phyloP scores from a whole-genome alignment of 352 stramenopile species.

The Phytophthora europaea region DNA sequence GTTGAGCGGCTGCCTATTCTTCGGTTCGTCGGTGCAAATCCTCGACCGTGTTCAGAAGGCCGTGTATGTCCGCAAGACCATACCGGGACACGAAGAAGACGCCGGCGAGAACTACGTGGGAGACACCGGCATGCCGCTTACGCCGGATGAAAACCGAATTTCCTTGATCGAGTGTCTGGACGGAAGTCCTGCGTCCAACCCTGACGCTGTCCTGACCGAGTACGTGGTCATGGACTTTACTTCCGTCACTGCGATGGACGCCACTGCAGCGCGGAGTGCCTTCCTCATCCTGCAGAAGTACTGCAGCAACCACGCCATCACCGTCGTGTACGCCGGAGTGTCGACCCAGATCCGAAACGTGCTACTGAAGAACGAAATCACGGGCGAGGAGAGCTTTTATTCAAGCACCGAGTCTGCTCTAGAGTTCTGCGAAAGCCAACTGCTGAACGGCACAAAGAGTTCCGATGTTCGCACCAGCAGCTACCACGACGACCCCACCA shows the following conservation, averaged over 20 bases:
- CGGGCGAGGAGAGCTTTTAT: conserved; percentile 55
- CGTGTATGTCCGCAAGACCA: conserved; percentile 62
- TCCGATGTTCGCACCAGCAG: conserved; percentile 1
- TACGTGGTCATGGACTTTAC: conserved; percentile 91
- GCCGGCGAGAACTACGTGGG: conserved; percentile 17
- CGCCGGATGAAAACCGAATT: conserved; percentile 41
- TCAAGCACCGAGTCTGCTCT: conserved; percentile 71
- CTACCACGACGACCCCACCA: conserved; percentile 47
- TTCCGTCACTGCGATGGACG: conserved; percentile 85
- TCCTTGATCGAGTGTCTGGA: conserved; percentile 75
- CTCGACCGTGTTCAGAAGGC: conserved; percentile 75
- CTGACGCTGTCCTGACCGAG: conserved; percentile 56
- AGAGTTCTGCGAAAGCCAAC: conserved; percentile 72
- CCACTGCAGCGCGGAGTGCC: conserved; percentile 75
- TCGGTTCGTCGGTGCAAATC: conserved; percentile 83
- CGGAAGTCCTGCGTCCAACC: conserved; percentile 49
- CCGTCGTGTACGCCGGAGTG: conserved; percentile 69
- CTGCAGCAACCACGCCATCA: conserved; percentile 71
- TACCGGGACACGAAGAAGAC: conserved; percentile 16
- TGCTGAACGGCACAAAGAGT: conserved; percentile 30
- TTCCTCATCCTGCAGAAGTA: conserved; percentile 87
- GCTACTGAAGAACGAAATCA: conserved; percentile 75
- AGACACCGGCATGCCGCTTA: conserved; percentile 44
- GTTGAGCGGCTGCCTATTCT: conserved; percentile 86
- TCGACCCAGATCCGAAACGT: conserved; percentile 40